These are phyloP conservation scores for Elymus sibiricus DNA, from an alignment of 176 grass and related monocot species.

Conservation along the genomic window DNA sequence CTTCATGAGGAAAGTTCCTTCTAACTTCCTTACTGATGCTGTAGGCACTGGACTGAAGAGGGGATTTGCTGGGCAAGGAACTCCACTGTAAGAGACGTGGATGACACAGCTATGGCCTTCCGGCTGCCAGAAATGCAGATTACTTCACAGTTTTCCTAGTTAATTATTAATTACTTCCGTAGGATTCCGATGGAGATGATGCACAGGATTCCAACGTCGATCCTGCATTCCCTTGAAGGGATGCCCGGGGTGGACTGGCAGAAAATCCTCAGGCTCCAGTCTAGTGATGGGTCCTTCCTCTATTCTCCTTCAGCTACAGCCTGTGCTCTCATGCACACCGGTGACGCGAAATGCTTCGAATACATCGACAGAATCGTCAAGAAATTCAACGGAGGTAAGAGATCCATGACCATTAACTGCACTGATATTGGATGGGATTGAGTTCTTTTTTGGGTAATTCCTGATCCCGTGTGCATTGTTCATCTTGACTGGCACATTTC, in stretches of 20 bases:
- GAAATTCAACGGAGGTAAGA: conserved; percentile 69
- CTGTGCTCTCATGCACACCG: conserved; percentile 66
- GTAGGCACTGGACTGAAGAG: conserved; percentile 73
- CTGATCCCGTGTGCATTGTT: not conserved
- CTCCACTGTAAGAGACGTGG: conserved; percentile 68
- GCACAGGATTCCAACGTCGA: conserved; percentile 75
- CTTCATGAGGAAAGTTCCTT: not conserved
- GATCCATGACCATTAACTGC: not conserved
- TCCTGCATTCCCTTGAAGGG: conserved; percentile 89
- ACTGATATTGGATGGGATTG: not conserved
- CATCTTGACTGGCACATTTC: not conserved
- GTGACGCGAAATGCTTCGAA: conserved; percentile 62
- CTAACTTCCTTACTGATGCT: not conserved
- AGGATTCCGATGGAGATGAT: conserved; percentile 87
- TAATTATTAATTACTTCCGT: not conserved
- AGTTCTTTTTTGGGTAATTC: not conserved
- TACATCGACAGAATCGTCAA: conserved; percentile 54
- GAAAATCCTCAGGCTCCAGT: conserved; percentile 65
- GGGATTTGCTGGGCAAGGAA: conserved; percentile 93
- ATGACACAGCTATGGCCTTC: conserved; percentile 92
- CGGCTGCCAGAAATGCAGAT: too few species aligned
- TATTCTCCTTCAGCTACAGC: conserved; percentile 79
- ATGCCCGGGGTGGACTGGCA: conserved; percentile 67
- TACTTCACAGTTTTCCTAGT: not conserved
- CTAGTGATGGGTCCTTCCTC: conserved; percentile 66